Evolutionary conservation across 1,284 basidiomycete genomes (phyloP).

Genomic region (Veloboletus limbatus): DNA sequence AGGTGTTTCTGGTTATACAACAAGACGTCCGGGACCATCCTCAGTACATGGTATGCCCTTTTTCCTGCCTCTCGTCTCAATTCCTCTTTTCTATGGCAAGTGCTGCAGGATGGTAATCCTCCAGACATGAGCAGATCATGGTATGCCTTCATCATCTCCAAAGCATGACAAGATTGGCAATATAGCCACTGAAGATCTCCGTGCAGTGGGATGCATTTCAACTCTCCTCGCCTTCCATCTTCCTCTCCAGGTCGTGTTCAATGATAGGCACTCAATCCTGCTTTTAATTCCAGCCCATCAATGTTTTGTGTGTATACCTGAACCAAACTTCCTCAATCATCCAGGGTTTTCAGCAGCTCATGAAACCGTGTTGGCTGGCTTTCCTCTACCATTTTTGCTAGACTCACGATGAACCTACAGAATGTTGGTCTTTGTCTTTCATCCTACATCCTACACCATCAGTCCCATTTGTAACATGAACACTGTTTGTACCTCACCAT

Average conservation of each 20-base stretch:
- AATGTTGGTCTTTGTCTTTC: background rate
- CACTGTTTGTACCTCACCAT: background rate
- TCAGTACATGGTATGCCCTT: background rate
- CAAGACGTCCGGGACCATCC: background rate
- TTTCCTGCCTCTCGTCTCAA: background rate
- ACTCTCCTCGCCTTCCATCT: too few species aligned
- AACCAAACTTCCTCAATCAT: background rate
- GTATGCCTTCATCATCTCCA: background rate
- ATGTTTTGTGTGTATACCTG: slow-evolving; percentile 1
- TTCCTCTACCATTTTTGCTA: background rate
- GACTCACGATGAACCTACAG: background rate
- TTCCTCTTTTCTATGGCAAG: background rate
- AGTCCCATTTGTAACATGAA: background rate
- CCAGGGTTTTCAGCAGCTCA: background rate
- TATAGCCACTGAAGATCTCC: background rate
- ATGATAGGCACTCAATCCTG: background rate
- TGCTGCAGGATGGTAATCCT: background rate
- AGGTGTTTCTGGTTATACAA: background rate
- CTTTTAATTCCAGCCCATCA: background rate
- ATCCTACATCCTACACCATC: background rate
- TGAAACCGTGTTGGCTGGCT: background rate
- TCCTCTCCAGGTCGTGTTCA: background rate
- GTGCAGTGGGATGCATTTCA: background rate
- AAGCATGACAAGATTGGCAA: background rate
- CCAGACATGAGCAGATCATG: background rate